Evolutionary conservation across 2,329 filamentous ascomycete genomes (phyloP), one percentile per base, ranked within the genome.

Genomic region (Penicillium sp.): DNA sequence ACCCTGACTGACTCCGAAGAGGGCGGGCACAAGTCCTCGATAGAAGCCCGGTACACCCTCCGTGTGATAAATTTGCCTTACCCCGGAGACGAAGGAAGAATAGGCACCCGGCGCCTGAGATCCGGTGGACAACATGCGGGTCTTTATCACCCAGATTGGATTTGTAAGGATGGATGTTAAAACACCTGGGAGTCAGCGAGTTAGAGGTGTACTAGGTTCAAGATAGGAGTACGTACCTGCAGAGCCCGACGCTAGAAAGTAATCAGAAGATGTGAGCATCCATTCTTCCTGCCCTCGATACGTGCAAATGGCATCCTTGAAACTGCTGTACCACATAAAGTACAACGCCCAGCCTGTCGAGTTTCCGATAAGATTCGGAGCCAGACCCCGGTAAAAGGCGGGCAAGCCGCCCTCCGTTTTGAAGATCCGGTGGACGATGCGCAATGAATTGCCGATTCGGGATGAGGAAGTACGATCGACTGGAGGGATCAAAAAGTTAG

Each of bases 111-210:
- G 79, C 5, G 82, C 77, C 44, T 80, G 76, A 40, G 81, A 80
- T 56, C 93, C 87, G 3, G 87, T 90, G 24, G 89, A 89, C 20
- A 97, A 76, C 89, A 98, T 97, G 53, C 93, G 86, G 7, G 91
- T 97, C 75, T 97, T 97, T 67, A 98, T 82, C 2, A 98, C 93
- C 93, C 93, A 98, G 59, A 98, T 84, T 2, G 93, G 93, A 66
- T 97, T 97, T 24, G 93, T 97, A 55, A 91, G 77, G 24, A 87
- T 72, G 35, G 90, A 86, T 1, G 89, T 95, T 32, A 87, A 69
- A 14, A 85, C 75, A 24, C 91, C 90, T 55, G 31, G 7, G 37
- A 20, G 20, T 22, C 13, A 34, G n/a, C 7, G 18, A 2, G n/a
- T 55, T 27, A 49, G 49, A 41, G 13, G 3, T 32, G 4, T 18